Evolutionary conservation across 2,329 filamentous ascomycete species (phyloP), one percentile per base, ranked within the genome.

Genomic region (Hypoxylon sp.): DNA sequence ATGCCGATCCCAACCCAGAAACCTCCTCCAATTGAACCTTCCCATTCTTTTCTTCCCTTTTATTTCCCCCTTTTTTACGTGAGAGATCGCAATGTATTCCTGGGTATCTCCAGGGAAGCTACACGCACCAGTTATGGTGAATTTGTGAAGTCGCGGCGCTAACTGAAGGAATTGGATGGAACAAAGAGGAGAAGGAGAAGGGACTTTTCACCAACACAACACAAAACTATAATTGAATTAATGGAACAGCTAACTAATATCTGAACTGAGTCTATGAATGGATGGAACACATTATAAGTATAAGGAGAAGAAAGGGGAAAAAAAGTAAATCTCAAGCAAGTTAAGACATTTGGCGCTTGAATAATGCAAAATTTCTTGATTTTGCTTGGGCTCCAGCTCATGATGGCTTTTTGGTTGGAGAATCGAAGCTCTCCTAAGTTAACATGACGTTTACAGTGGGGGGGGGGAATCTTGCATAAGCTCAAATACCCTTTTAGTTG

Each of bases 1-100:
- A 29, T 77, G 78, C n/a, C 70, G 71, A 59, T 80, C 77, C 77
- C 79, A 81, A 42, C 80, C 79, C 1, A 82, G 66, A 14, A 81
- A 33, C 54, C 71, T 69, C 31, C 75, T 73, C 74, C 76, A 80
- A 62, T 71, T 78, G 58, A 78, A 78, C 14, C 76, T 66, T 51
- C 61, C 71, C 75, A 78, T 79, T n/a, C 13, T 51, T 39, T n/a
- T 33, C 13, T 51, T 39, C 10, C 22, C 14, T 76, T 66, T 51
- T 59, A 71, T 74, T 77, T 79, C 13, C 19, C 19, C 19, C 13
- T 51, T 39, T 14, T 22, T 39, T 29, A 29, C 35, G 9, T 2
- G 24, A 54, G 60, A 42, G 44, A 42, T 50, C 13, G 50, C 55
- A 19, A 65, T 53, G 17, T 35, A 33, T 33, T 60, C 10, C 8